Base-by-base conservation (phyloP, 257 asterid species). In the Salvia hispanica region DNA sequence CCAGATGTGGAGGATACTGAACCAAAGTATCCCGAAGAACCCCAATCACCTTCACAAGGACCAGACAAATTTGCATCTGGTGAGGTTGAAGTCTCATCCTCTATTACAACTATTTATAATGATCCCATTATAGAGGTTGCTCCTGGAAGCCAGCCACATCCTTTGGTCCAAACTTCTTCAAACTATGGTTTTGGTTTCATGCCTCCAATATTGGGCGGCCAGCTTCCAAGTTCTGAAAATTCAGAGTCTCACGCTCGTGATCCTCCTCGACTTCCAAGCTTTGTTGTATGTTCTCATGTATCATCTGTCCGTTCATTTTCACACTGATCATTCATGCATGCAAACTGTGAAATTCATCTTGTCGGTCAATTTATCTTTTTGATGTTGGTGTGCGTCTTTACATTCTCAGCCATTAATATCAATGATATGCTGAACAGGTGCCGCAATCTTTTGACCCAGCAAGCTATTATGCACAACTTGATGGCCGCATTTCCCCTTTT, bases 371-470 rank as follows among this genome's bases (percentile, higher is more conserved):
- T 6, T 40, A 7, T 48, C 34, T 39, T 13, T 44, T 73, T 15
- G 15, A 53, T 15, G 54, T 54, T 45, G 25, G 18, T 42, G 36
- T 69, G 80, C 69, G 47, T 45, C 48, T 50, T 48, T 59, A 36
- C 56, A 1, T 9, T 44, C 9, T 40, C 65, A 34, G 11, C 11
- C 36, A 33, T 76, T 36, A 42, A 59, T 58, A 60, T 56, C 39
- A 62, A 58, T 58, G 9, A 36, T 73, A 40, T 71, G 45, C 58
- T 68, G 14, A 69, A 59, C 80, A 91, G 93, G 83, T 88, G 71
- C 98, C 86, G 14, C 98, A 84, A 70, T 74, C 91, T 60, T 71
- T 81, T 78, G 96, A 89, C 77, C 96, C 91, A 55, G 82, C 95
- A n/a, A 83, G 71, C 72, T 92, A 85, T 72, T 89, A 89, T 76